phyloP scores from a whole-genome alignment of 495 filamentous ascomycete genomes.

The Lophiostoma macrostomum region DNA sequence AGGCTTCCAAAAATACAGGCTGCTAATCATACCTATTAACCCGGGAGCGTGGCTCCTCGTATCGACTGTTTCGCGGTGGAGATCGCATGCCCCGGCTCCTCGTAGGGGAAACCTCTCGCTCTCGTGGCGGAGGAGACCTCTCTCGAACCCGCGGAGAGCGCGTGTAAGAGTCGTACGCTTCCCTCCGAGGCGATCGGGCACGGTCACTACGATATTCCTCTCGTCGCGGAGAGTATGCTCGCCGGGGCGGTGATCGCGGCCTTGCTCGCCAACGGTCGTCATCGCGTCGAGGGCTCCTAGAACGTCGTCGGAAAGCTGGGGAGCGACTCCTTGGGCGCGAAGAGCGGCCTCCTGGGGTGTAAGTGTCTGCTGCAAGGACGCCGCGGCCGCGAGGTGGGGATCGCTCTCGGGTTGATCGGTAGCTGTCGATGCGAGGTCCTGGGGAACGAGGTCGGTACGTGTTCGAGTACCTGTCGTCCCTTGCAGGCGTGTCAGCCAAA shows the following conservation, averaged over 20 bases:
- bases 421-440: conserved; percentile 36
- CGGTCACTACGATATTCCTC: conserved; percentile 35
- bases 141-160: conserved; percentile 32
- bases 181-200: conserved; percentile 29
- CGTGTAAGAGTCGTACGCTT: conserved; percentile 29
- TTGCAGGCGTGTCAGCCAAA: conserved; percentile 3
- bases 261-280: conserved; percentile 34
- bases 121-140: conserved; percentile 40
- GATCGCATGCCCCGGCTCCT: conserved; percentile 37
- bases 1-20: neutral
- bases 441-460: conserved; percentile 33
- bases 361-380: conserved; percentile 38
- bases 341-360: conserved; percentile 36
- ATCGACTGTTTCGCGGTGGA: conserved; percentile 35
- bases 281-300: conserved; percentile 39
- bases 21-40: conserved; percentile 25
- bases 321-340: conserved; percentile 39
- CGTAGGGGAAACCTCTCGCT: conserved; percentile 37
- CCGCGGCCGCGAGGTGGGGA: conserved; percentile 32
- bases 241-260: conserved; percentile 41
- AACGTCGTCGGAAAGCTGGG: conserved; percentile 38
- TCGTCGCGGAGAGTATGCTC: conserved; percentile 36
- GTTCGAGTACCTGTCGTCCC: conserved; percentile 32
- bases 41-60: conserved; percentile 34
- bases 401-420: conserved; percentile 40